Evolutionary conservation across 108 stramenopile genomes (phyloP).

Genomic region (Cyclotella choctawhatcheeana): DNA sequence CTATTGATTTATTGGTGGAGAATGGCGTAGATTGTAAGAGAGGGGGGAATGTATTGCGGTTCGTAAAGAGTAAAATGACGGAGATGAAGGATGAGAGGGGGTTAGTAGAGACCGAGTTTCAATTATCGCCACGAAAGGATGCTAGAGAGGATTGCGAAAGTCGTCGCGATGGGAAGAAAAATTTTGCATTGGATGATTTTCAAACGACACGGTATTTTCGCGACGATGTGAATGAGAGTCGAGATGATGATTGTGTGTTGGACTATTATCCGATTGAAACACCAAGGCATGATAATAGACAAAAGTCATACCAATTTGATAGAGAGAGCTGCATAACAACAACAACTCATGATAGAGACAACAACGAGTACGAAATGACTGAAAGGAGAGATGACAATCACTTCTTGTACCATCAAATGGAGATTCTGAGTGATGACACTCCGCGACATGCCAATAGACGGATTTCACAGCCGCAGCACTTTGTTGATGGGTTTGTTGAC

Average conservation of each 20-base stretch:
- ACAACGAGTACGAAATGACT: neutral
- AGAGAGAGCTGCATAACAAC: too few species aligned
- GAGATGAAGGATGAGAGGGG: neutral
- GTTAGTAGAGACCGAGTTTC: neutral
- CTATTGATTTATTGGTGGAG: neutral
- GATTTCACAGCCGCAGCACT: neutral
- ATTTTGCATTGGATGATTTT: too few species aligned
- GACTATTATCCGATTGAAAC: too few species aligned
- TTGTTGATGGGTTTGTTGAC: neutral
- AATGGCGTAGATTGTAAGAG: neutral
- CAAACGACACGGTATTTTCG: too few species aligned
- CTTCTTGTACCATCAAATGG: neutral
- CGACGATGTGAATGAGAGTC: too few species aligned
- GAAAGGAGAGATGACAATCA: neutral
- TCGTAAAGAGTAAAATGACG: constrained; percentile 1
- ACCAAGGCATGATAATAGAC: too few species aligned
- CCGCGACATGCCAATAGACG: neutral
- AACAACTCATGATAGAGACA: neutral
- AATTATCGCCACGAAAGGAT: neutral
- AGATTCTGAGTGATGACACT: neutral
- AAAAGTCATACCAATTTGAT: too few species aligned
- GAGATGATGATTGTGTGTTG: too few species aligned
- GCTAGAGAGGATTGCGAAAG: neutral
- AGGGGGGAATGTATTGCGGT: neutral
- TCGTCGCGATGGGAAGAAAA: too few species aligned